Evolutionary conservation across 2,329 filamentous ascomycete genomes (phyloP).

Genomic region (Fusarium burgessii): DNA sequence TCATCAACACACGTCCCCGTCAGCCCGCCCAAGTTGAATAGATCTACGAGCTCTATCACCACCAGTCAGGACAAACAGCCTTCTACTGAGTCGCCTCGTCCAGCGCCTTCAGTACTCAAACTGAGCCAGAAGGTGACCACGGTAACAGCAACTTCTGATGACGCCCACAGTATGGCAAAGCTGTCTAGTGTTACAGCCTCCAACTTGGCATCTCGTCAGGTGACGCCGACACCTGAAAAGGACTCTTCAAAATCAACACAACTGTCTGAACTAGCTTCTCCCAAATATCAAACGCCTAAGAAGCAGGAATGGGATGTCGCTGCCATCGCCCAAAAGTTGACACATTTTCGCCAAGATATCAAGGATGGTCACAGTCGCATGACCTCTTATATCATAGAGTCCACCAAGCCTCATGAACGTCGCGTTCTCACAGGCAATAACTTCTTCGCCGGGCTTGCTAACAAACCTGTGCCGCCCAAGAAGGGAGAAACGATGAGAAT

Average conservation of each 20-base stretch:
- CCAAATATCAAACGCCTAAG: conserved; percentile 40
- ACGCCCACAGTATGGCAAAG: conserved; percentile 43
- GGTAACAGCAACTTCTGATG: conserved; percentile 19
- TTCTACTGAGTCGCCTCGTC: conserved; percentile 10
- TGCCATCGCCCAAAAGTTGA: conserved; percentile 57
- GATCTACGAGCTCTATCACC: conserved; percentile 24
- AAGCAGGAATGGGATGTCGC: conserved; percentile 57
- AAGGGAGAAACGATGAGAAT: conserved; percentile 59
- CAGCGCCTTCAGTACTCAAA: conserved; percentile 1
- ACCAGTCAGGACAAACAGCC: conserved; percentile 5
- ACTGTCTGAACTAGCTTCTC: conserved; percentile 26
- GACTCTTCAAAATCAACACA: conserved; percentile 21
- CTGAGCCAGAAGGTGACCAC: conserved; percentile 21
- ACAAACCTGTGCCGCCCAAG: conserved; percentile 51
- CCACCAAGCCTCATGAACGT: conserved; percentile 56
- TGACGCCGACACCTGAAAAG: conserved; percentile 40
- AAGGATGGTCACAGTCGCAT: conserved; percentile 60
- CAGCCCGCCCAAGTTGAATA: conserved; percentile 48
- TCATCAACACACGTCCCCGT: conserved; percentile 37
- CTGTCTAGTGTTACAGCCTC: conserved; percentile 35
- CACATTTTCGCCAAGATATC: conserved; percentile 57
- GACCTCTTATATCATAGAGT: conserved; percentile 59
- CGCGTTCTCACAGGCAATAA: conserved; percentile 58
- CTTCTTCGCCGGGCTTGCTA: conserved; percentile 60
- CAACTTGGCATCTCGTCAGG: conserved; percentile 39